Evolutionary conservation across 2,329 filamentous ascomycete genomes (phyloP), one percentile per base, ranked within the genome.

Genomic region (Colletotrichum sp.): DNA sequence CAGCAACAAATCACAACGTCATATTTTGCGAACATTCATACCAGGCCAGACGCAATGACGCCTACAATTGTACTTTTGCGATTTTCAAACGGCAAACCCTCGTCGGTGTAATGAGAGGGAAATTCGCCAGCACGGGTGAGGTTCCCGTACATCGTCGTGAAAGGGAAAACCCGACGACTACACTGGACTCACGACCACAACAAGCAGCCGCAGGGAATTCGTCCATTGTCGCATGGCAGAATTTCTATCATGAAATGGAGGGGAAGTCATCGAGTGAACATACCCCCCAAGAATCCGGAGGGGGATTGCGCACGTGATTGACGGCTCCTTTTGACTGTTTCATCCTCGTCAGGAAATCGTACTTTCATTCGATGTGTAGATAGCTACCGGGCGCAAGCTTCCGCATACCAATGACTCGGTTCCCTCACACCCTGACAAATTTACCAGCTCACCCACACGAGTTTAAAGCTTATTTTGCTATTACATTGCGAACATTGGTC

Each of bases 61-160:
- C 21, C 71, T 18, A 74, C 24, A 4, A 74, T 64, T 15, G 71
- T 74, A 6, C 39, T 36, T 63, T 49, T 74, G 30, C 71, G 71
- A 15, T 74, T 74, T 8, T 32, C 28, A 4, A 64, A n/a, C 7
- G 71, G 66, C 26, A 74, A 34, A 6, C 66, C 71, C 30, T 74
- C 66, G 15, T 74, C 66, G 4, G 65, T 74, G 30, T 74, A 74
- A 34, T 74, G 39, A 18, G 57, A 12, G 10, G 65, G 59, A 2
- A 74, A 74, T 15, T 70, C 59, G 39, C 71, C 71, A 12, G 32
- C 6, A 10, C 66, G 34, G 9, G 65, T 74, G 9, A 74, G 44
- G 36, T 74, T 74, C 39, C 66, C 71, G 44, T 64, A 74, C 71
- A 70, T 69, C 8, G 16, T 74, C 32, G 28, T 68, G 26, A 18